Evolutionary conservation across 2,329 filamentous ascomycete species (phyloP), one percentile per base, ranked within the genome.

Genomic region (Lithohypha guttulata): DNA sequence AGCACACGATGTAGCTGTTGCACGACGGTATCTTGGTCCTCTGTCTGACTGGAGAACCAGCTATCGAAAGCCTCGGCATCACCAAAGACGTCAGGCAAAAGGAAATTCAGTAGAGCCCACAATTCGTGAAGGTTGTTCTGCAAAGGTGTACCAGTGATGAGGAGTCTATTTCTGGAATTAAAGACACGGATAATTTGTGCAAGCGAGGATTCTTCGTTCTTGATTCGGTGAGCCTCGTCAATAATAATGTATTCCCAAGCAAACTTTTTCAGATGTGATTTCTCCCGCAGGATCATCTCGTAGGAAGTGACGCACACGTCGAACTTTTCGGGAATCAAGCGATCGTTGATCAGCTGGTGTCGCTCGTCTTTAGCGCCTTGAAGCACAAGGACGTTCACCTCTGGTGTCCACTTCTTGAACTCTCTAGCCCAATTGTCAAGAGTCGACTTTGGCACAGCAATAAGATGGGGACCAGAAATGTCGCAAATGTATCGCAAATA

Each of bases 181-280:
- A 98, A 98, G 38, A 95, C 68, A 51, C 91, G 84, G 49, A 98
- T 94, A 50, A 96, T 93, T 56, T 96, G 89, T 2, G 91, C 87
- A 2, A 98, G 71, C 0, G 91, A 95, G 0, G 91, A 98, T 60
- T 96, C 86, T 58, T 98, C 91, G 62, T 98, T 98, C 69, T 98
- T 98, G 73, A 98, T 98, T 44, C 91, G 85, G 61, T 98, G 91
- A 2, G 91, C 80, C 64, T 98, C 91, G 54, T 98, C 91, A 48
- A 98, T 94, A 51, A 98, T 94, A 61, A 98, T 98, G 62, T 98
- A 98, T 60, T 98, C 89, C 91, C 91, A 98, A 0, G 91, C 87
- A 59, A 98, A 93, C 61, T 96, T 96, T 66, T 91, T 94, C 50
- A 98, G 63, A 51, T 94, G 85, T 1, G 83, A 71, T 66, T 98